Conservation (phyloP, 108 stramenopile genomes). For the Stephanodiscus minutulus region DNA sequence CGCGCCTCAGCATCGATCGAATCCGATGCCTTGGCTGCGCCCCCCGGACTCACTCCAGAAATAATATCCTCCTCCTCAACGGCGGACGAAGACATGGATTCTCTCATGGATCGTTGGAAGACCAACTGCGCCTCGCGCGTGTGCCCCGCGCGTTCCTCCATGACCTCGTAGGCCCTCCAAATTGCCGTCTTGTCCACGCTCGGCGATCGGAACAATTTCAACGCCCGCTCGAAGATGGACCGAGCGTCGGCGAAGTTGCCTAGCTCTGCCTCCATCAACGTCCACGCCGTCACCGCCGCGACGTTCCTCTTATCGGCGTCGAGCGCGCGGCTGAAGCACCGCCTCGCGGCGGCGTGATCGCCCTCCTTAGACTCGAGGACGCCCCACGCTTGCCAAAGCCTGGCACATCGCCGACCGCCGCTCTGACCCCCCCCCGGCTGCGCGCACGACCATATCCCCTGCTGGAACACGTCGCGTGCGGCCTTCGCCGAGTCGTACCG, state of each 20-base stretch:
- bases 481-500: slow-evolving; percentile 67
- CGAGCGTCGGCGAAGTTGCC: slow-evolving; percentile 74
- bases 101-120: slow-evolving; percentile 76
- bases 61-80: slow-evolving; percentile 28
- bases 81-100: slow-evolving; percentile 50
- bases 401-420: slow-evolving; percentile 81
- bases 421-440: slow-evolving; percentile 80
- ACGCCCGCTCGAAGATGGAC: slow-evolving; percentile 66
- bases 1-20: neutral
- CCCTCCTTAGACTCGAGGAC: slow-evolving; percentile 80
- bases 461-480: slow-evolving; percentile 84
- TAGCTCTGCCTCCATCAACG: slow-evolving; percentile 75
- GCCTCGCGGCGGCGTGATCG: slow-evolving; percentile 80
- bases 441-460: slow-evolving; percentile 90
- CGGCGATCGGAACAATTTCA: slow-evolving; percentile 68
- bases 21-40: neutral
- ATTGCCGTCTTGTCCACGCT: slow-evolving; percentile 72
- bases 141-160: slow-evolving; percentile 77
- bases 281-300: slow-evolving; percentile 85
- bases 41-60: neutral
- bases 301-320: slow-evolving; percentile 88
- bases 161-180: slow-evolving; percentile 82
- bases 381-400: slow-evolving; percentile 92
- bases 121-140: slow-evolving; percentile 61
- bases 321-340: slow-evolving; percentile 84